Evolutionary conservation across 2,329 filamentous ascomycete species (phyloP), one percentile per base, ranked within the genome.

Genomic region (Fusarium circinatum): DNA sequence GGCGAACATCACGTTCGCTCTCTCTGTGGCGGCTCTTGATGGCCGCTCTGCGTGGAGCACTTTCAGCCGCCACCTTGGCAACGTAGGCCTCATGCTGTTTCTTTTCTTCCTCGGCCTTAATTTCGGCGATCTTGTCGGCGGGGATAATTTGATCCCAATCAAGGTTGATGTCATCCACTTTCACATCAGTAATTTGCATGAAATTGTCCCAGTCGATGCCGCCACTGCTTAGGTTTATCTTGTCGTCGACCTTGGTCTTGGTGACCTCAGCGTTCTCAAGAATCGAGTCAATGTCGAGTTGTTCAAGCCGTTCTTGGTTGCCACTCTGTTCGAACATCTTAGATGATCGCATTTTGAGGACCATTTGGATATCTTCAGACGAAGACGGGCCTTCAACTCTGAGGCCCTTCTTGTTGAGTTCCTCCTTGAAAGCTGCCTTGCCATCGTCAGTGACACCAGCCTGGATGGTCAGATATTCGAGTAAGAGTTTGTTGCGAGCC

Each of bases 71-170:
- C 52, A 96, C 89, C 77, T 92, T 92, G 32, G 91, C 92, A 3
- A 98, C 89, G 74, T 96, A 97, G 52, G 93, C 91, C 20, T 95
- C 94, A 63, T 98, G 91, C 63, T 93, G 90, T 79, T 93, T 93
- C 81, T 92, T 91, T 75, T 97, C 93, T 78, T 98, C 96, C 57
- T 97, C 94, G 0, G 91, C 92, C 81, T 97, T 98, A 83, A 98
- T 93, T 68, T 91, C 92, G 22, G 95, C 95, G 24, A 99, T 89
- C 78, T 98, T 92, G 13, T 98, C 95, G 68, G 95, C 95, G 1
- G 96, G 97, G 76, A 99, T 98, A 78, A 99, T 99, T 75, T 98
- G 93, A 78, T 99, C 96, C 96, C 96, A 99, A 76, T 97, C 95
- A 32, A 98, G 91, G 74, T 86, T 85, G 55, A 90, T 85, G 57